Evolutionary conservation across 305 asterid species (phyloP).

Genomic region (Fraxinus ornus): DNA sequence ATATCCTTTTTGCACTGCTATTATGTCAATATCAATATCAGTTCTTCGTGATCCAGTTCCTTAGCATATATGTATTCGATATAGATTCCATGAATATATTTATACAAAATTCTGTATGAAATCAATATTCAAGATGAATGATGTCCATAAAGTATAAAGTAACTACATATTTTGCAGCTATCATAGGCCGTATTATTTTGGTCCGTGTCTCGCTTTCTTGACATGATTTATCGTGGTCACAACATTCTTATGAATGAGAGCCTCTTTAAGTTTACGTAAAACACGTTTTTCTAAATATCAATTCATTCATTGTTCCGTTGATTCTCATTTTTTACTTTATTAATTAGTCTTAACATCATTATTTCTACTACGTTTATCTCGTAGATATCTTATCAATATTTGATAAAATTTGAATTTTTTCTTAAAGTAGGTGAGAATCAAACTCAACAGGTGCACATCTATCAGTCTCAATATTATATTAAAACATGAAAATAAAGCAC

Average conservation of each 20-base stretch:
- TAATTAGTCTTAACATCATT: neutral
- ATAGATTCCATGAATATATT: neutral
- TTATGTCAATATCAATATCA: neutral
- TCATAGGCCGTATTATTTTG: neutral
- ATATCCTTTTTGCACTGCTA: conserved; percentile 20
- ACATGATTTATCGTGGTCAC: neutral
- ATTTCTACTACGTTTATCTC: neutral
- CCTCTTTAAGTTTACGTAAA: neutral
- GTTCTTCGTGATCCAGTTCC: neutral
- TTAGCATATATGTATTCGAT: neutral
- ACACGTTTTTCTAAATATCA: neutral
- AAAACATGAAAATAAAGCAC: neutral
- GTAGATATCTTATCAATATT: neutral
- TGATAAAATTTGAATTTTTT: no score
- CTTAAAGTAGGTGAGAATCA: neutral
- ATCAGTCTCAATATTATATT: neutral
- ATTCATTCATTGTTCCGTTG: neutral
- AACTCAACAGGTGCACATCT: neutral
- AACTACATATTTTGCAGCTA: neutral
- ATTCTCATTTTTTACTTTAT: neutral
- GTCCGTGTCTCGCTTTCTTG: neutral
- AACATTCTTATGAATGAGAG: neutral
- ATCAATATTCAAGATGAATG: neutral
- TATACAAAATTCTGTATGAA: neutral
- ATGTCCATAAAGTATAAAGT: neutral